phyloP scores from a whole-genome alignment of 176 grass and related monocot species.

The Tillandsia fasciculata region DNA sequence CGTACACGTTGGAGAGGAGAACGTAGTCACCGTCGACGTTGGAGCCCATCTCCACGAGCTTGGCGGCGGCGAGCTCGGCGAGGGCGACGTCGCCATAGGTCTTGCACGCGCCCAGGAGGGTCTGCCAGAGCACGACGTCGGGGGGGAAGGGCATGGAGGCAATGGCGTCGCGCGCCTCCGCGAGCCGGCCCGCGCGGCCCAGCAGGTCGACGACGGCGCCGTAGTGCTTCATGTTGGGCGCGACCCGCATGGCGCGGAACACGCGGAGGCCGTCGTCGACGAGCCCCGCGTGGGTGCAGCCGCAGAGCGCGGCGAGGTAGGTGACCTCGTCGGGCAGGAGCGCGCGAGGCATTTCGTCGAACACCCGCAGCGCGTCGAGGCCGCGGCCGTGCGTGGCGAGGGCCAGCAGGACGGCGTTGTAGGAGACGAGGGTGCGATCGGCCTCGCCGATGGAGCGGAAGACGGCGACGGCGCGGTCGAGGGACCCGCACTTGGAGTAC shows the following conservation, averaged over 20 bases:
- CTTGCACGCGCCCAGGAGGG: conserved; percentile 55
- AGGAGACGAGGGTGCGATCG: conserved; percentile 50
- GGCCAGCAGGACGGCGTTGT: conserved; percentile 56
- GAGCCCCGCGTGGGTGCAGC: conserved; percentile 75
- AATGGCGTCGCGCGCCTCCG: conserved; percentile 52
- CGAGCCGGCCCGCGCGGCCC: conserved; percentile 49
- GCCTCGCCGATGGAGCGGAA: conserved; percentile 39
- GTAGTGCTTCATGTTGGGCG: conserved; percentile 67
- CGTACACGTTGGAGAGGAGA: conserved; percentile 82
- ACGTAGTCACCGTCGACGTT: conserved; percentile 78
- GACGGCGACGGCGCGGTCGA: conserved; percentile 37
- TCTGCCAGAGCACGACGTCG: conserved; percentile 80
- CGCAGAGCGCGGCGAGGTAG: conserved; percentile 60
- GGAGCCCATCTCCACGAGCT: conserved; percentile 61
- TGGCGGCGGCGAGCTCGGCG: conserved; percentile 46
- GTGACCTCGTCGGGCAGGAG: conserved; percentile 56
- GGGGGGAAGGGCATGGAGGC: conserved; percentile 58
- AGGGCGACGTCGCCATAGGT: conserved; percentile 58
- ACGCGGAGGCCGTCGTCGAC: conserved; percentile 63
- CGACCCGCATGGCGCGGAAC: conserved; percentile 52
- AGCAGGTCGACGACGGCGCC: conserved; percentile 77
- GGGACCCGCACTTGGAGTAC: conserved; percentile 81
- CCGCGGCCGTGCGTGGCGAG: conserved; percentile 61
- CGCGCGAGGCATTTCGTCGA: conserved; percentile 57
- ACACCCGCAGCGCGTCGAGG: conserved; percentile 40